Conservation (phyloP, 129 eudicot species). For the Helianthus annuus region HanXRQr2.0-SUNRISE NC_035437.2:172162702-172163201, state of each 20-base stretch:
- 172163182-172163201: no score
- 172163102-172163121: no score
- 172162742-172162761: neutral
- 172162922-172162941: slow-evolving; percentile 18
- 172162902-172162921: slow-evolving; percentile 55
- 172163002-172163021: neutral
- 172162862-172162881: slow-evolving; percentile 54
- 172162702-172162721: no score
- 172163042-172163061: no score
- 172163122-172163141: no score
- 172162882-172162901: slow-evolving; percentile 57
- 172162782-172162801: slow-evolving; percentile 36
- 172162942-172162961: neutral
- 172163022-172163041: no score
- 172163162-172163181: no score
- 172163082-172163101: no score
- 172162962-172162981: neutral
- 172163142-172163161: no score
- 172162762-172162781: neutral
- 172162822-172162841: slow-evolving; percentile 48
- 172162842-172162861: slow-evolving; percentile 53
- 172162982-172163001: neutral
- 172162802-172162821: slow-evolving; percentile 52
- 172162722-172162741: no score
- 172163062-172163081: no score